Percentiles rank a stretch among this genome's conserved stretches.
These are phyloP conservation scores for Myxozyma kluyveri DNA, from an alignment of 805 yeast species.

Conservation along the genomic window DNA sequence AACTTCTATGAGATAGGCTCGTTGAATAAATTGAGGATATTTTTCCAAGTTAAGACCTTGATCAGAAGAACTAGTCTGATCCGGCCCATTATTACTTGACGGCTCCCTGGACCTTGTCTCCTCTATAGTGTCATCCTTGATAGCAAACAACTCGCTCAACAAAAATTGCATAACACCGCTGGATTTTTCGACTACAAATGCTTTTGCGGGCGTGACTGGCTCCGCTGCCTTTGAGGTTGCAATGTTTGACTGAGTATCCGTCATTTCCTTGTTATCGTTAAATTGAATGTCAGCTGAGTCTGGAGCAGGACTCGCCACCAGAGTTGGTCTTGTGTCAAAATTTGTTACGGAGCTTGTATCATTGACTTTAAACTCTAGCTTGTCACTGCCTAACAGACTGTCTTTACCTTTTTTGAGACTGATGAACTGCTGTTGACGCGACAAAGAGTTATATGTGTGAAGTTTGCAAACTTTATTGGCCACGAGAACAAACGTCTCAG, in stretches of 20 bases:
- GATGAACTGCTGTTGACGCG: constrained; percentile 21
- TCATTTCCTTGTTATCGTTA: constrained; percentile 23
- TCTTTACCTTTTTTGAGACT: constrained; percentile 15
- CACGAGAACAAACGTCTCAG: constrained; percentile 48
- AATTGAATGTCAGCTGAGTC: constrained; percentile 23
- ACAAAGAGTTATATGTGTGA: neutral
- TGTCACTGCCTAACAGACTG: too few relatives aligned
- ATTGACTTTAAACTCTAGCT: too few relatives aligned
- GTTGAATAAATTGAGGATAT: constrained; percentile 61
- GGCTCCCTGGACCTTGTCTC: neutral
- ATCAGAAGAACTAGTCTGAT: neutral
- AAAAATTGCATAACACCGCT: constrained; percentile 65
- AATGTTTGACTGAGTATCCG: too few relatives aligned
- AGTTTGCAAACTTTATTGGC: constrained; percentile 34
- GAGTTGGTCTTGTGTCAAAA: too few relatives aligned
- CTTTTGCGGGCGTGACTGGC: constrained; percentile 15
- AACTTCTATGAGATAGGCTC: constrained; percentile 63
- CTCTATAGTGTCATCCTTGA: constrained; percentile 34
- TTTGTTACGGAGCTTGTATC: too few relatives aligned
- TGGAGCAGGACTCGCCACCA: too few relatives aligned
- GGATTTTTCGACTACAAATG: constrained; percentile 24
- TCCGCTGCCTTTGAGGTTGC: constrained; percentile 39
- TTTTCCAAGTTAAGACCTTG: constrained; percentile 32
- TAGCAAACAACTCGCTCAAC: constrained; percentile 62
- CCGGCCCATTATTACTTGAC: constrained; percentile 8